Evolutionary conservation across 257 asterid species (phyloP), one percentile per base, ranked within the genome.

Genomic region (Asclepias syriaca): DNA sequence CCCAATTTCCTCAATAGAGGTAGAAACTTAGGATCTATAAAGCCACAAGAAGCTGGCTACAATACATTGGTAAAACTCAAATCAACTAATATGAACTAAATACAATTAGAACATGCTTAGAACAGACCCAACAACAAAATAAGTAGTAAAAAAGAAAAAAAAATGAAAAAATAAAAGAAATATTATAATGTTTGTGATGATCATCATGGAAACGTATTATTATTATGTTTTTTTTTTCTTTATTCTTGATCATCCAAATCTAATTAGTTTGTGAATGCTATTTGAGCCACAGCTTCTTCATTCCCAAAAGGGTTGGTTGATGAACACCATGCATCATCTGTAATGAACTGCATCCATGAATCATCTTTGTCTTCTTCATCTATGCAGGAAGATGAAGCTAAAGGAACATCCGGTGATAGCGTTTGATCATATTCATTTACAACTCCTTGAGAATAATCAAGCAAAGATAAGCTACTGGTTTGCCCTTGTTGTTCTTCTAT

Each of bases 261-360:
- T 65, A 56, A 79, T 81, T 79, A 89, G 77, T 80, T 83, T 72
- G 85, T 84, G 79, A 88, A 93, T 59, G 87, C 83, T 71, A 84
- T 11, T 48, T 84, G 92, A 72, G 91, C 76, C 58, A 84, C 60
- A 21, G 86, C 96, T 54, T 87, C 75, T 56, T 74, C 94, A 40
- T 85, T 89, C 43, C 79, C 90, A 75, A 67, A 81, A 43, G 85
- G 72, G 65, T 84, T 64, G 73, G 61, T 74, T 66, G 92, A 85
- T 21, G 93, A 86, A 69, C 95, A 92, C 98, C 98, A 94, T 3
- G 82, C 95, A 72, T 94, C 98, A 56, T 89, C 96, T 54, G 96
- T 91, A 27, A 94, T 91, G 77, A 91, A 94, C 78, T 89, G 96
- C 97, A 94, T 94, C 98, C 98, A 94, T 21, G 96, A 91, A 48